Evolutionary conservation across 2,329 filamentous ascomycete species (phyloP).

Genomic region (Trichophyton benhamiae): DNA sequence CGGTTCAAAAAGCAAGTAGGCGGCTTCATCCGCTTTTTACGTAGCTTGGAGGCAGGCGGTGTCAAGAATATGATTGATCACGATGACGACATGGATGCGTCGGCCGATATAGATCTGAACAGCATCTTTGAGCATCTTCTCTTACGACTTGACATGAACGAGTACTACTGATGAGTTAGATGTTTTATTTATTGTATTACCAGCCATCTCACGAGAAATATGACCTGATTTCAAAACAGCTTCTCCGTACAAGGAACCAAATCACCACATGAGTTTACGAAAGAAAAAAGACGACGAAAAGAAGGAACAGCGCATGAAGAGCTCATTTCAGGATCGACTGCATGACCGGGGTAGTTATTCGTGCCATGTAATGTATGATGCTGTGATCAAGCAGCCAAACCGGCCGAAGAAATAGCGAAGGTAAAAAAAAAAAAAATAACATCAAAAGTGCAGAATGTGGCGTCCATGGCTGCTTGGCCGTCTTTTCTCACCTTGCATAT

Average conservation of each 20-base stretch:
- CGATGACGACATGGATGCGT: slow-evolving; percentile 15
- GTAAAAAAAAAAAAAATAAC: too few relatives aligned
- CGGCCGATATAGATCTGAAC: slow-evolving; percentile 30
- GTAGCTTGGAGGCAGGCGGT: slow-evolving; percentile 40
- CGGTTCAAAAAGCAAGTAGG: slow-evolving; percentile 59
- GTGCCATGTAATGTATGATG: not conserved
- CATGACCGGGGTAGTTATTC: not conserved
- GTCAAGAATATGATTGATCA: slow-evolving; percentile 18
- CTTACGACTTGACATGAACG: slow-evolving; percentile 57
- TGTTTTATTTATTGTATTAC: not conserved
- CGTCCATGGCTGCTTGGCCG: not conserved
- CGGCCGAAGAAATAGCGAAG: not conserved
- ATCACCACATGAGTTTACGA: too few relatives aligned
- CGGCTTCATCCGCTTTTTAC: slow-evolving; percentile 61
- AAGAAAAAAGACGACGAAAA: not conserved
- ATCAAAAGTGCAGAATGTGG: not conserved
- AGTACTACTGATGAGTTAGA: slow-evolving; percentile 42
- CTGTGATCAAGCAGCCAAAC: not conserved
- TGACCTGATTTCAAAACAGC: too few relatives aligned
- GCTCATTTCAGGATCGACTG: not conserved
- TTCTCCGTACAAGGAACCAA: too few relatives aligned
- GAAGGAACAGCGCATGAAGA: not conserved
- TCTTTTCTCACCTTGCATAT: not conserved
- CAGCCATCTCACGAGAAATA: too few relatives aligned
- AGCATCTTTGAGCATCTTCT: slow-evolving; percentile 58